Evolutionary conservation across 768 basidiomycete species (phyloP).

Genomic region (Leccinum subgranulosum): DNA sequence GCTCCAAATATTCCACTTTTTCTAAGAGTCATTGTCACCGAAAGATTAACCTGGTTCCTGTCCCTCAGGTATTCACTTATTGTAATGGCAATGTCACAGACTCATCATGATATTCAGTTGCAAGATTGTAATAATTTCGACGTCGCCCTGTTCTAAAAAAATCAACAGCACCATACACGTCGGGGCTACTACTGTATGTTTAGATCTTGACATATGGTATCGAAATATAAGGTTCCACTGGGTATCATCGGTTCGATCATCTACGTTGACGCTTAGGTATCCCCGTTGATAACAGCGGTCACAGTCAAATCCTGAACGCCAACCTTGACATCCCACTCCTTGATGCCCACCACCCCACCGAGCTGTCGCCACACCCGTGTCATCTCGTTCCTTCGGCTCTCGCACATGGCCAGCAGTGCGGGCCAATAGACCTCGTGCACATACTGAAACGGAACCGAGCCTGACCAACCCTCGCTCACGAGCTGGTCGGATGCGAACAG

Average conservation of each 20-base stretch:
- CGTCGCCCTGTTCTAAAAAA: too few relatives aligned
- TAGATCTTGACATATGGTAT: too few relatives aligned
- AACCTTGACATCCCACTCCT: slow-evolving; percentile 76
- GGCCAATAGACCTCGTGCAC: slow-evolving; percentile 76
- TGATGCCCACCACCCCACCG: slow-evolving; percentile 67
- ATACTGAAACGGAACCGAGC: slow-evolving; percentile 64
- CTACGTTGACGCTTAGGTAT: slow-evolving; percentile 10
- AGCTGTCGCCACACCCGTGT: slow-evolving; percentile 62
- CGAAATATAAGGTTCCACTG: not conserved
- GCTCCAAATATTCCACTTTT: too few relatives aligned
- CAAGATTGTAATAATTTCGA: too few relatives aligned
- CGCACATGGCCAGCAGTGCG: slow-evolving; percentile 52
- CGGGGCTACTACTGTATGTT: not conserved
- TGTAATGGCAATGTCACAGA: too few relatives aligned
- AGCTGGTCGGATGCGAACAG: slow-evolving; percentile 70
- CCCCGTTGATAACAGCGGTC: not conserved
- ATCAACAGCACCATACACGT: not conserved
- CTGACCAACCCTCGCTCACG: slow-evolving; percentile 69
- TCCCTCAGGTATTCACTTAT: too few relatives aligned
- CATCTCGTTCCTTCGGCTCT: slow-evolving; percentile 48
- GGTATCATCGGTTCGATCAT: not conserved
- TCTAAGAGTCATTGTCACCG: too few relatives aligned
- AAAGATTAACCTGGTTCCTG: too few relatives aligned
- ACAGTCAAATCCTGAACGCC: slow-evolving; percentile 14
- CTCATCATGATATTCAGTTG: too few relatives aligned